phyloP scores from a whole-genome alignment of 352 stramenopile genomes.

The Phytophthora pistaciae region DNA sequence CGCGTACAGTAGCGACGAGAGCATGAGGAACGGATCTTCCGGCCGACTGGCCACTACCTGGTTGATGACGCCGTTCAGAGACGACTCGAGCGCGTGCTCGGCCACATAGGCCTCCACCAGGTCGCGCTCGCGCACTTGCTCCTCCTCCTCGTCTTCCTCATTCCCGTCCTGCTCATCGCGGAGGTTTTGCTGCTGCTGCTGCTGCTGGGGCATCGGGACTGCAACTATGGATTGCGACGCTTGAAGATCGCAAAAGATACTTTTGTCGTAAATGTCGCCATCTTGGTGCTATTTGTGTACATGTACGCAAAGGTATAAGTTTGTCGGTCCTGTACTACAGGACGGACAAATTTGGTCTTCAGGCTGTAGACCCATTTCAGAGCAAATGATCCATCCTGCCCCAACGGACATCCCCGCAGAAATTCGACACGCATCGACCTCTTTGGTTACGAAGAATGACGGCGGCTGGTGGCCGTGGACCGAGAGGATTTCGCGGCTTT shows the following conservation, averaged over 20 bases:
- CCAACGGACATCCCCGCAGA: no score
- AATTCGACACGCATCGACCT: no score
- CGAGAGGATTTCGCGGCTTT: not conserved
- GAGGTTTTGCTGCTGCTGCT: conserved; percentile 29
- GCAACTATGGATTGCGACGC: conserved; percentile 13
- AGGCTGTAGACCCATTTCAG: no score
- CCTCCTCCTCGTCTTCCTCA: conserved; percentile 40
- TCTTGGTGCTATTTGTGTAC: not conserved
- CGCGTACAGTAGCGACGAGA: conserved; percentile 68
- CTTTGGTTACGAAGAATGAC: no score
- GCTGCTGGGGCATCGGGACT: conserved; percentile 31
- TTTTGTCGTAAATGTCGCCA: conserved; percentile 31
- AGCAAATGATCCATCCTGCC: no score
- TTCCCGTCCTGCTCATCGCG: conserved; percentile 15
- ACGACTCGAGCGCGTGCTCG: conserved; percentile 73
- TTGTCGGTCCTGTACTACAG: no score
- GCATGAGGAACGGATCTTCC: conserved; percentile 73
- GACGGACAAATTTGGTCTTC: no score
- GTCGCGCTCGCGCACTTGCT: conserved; percentile 68
- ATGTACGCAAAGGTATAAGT: no score
- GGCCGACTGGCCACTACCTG: conserved; percentile 71
- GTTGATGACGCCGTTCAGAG: conserved; percentile 80
- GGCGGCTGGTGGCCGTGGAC: not conserved
- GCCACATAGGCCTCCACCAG: conserved; percentile 78
- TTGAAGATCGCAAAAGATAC: conserved; percentile 34